Percentiles rank a stretch among this genome's conserved stretches.
Conservation (phyloP, 2,329 filamentous ascomycete genomes). For the Verticillium tricorpus region DNA sequence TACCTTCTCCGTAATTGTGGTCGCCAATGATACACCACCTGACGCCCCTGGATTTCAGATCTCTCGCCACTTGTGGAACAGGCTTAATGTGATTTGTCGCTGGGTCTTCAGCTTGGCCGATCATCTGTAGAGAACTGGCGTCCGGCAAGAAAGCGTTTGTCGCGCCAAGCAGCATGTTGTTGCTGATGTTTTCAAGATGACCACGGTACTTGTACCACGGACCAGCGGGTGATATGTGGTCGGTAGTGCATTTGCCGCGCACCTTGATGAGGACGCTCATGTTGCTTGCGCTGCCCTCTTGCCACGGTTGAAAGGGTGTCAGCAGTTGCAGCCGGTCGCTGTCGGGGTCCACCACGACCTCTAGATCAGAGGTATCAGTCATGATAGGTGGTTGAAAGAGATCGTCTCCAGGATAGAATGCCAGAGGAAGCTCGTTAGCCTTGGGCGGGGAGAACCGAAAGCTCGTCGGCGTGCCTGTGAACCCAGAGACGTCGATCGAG, state of each 20-base stretch:
- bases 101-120: conserved; percentile 22
- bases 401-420: conserved; percentile 18
- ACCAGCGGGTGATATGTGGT: conserved; percentile 32
- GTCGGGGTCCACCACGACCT: conserved; percentile 19
- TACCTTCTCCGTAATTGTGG: conserved; percentile 74
- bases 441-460: conserved; percentile 22
- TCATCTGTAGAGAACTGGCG: conserved; percentile 13
- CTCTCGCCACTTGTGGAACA: conserved; percentile 21
- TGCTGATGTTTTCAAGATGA: conserved; percentile 31
- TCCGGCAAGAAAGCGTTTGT: conserved; percentile 23
- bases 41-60: conserved; percentile 14
- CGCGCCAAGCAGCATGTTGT: conserved; percentile 29
- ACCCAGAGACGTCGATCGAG: conserved; percentile 9
- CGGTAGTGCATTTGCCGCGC: conserved; percentile 31
- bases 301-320: conserved; percentile 21
- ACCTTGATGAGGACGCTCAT: conserved; percentile 27
- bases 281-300: conserved; percentile 13
- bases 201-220: conserved; percentile 33
- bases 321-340: conserved; percentile 25
- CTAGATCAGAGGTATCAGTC: conserved; percentile 13
- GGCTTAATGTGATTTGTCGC: conserved; percentile 11
- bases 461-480: neutral
- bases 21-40: conserved; percentile 29
- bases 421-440: conserved; percentile 18
- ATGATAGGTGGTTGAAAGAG: conserved; percentile 19